These are phyloP conservation scores for Annona cherimola DNA, from an alignment of 164 flowering plant species.

Conservation along the genomic window DNA sequence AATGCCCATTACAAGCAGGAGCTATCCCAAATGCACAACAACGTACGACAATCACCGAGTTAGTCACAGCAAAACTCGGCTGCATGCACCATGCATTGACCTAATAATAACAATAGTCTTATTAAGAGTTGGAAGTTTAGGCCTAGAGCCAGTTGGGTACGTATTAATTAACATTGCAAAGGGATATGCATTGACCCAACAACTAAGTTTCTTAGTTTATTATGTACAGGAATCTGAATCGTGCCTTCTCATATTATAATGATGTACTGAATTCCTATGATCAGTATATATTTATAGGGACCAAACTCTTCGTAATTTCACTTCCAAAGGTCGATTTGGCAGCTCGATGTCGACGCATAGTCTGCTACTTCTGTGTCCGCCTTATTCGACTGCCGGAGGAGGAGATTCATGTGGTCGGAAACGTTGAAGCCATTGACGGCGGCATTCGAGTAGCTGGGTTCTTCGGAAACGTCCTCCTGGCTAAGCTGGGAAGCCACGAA, in stretches of 20 bases:
- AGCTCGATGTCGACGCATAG: constrained; percentile 44
- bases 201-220: constrained; percentile 35
- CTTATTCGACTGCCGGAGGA: constrained; percentile 30
- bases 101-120: constrained; percentile 16
- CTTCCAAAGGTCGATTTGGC: constrained; percentile 49
- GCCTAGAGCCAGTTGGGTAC: constrained; percentile 13
- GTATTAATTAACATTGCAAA: constrained; percentile 7
- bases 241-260: constrained; percentile 13
- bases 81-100: constrained; percentile 7
- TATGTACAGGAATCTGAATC: constrained; percentile 47
- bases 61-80: constrained; percentile 18
- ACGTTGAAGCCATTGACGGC: constrained; percentile 18
- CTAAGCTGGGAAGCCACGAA: constrained; percentile 92
- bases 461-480: constrained; percentile 47
- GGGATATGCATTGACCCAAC: constrained; percentile 5
- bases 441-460: constrained; percentile 30
- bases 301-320: constrained; percentile 19
- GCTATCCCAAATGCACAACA: constrained; percentile 5
- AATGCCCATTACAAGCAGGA: constrained; percentile 20
- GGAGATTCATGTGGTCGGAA: constrained; percentile 31
- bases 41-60: constrained; percentile 21
- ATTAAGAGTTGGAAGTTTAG: constrained; percentile 5
- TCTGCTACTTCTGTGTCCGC: constrained; percentile 31
- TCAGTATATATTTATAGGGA: constrained; percentile 14
- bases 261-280: constrained; percentile 14